Conservation (phyloP, 768 basidiomycete species). For the Leucogyrophana mollusca region DNA sequence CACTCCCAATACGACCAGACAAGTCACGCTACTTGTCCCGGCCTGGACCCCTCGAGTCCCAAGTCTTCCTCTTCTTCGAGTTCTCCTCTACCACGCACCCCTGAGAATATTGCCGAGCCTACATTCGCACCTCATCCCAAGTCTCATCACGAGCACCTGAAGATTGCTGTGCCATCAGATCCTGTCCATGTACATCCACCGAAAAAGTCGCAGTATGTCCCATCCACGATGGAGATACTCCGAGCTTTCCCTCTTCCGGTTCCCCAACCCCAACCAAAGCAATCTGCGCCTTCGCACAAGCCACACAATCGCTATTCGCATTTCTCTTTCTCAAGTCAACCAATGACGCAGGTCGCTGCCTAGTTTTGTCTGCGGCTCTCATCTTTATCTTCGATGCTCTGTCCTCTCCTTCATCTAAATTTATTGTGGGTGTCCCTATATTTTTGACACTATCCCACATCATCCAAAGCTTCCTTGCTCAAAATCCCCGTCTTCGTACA, state of each 20-base stretch:
- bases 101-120: constrained; percentile 22
- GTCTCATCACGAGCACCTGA: constrained; percentile 25
- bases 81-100: constrained; percentile 32
- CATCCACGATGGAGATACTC: constrained; percentile 43
- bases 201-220: constrained; percentile 21
- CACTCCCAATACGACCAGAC: constrained; percentile 16
- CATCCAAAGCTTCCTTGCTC: constrained; percentile 2
- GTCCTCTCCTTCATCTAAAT: neutral
- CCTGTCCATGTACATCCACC: constrained; percentile 19
- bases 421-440: constrained; percentile 31
- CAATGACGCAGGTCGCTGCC: constrained; percentile 22
- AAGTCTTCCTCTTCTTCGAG: constrained; percentile 36
- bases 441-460: constrained; percentile 32
- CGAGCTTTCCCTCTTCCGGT: constrained; percentile 49
- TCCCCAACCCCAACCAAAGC: constrained; percentile 7
- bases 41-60: constrained; percentile 41
- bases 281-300: constrained; percentile 18
- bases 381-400: neutral
- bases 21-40: constrained; percentile 34
- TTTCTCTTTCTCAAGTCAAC: constrained; percentile 10
- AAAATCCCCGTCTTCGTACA: constrained; percentile 5
- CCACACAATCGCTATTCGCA: constrained; percentile 26
- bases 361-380: constrained; percentile 8
- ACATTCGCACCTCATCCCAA: constrained; percentile 18
- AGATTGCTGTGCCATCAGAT: constrained; percentile 25